phyloP scores from a whole-genome alignment of 169 alveolate species.

The Cryptosporidium canis region DNA sequence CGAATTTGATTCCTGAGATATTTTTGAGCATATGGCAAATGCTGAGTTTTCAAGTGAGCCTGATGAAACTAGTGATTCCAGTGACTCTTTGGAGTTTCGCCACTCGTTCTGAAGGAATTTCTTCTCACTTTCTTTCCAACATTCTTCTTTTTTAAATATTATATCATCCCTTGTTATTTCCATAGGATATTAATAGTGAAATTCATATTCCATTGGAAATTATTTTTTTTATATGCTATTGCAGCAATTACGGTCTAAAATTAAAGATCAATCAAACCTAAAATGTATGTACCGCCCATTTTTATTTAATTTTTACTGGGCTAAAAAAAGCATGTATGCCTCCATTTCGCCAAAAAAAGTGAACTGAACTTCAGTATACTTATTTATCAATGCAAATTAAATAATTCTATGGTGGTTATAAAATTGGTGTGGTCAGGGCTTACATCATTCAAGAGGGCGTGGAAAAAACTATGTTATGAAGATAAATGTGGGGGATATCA shows the following conservation, averaged over 20 bases:
- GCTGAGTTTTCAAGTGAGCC: slow-evolving; percentile 3
- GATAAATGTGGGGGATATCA: background rate
- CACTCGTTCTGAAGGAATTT: slow-evolving; percentile 16
- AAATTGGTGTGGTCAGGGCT: background rate
- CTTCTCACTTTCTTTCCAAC: slow-evolving; percentile 69
- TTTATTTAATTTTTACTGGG: background rate
- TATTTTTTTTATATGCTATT: background rate
- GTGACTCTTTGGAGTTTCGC: slow-evolving; percentile 38
- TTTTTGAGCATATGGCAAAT: background rate
- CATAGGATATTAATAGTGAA: background rate
- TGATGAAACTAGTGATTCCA: slow-evolving; percentile 39
- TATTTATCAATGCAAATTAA: background rate
- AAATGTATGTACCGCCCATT: background rate
- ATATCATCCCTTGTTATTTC: background rate
- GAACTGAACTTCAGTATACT: background rate
- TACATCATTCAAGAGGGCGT: background rate
- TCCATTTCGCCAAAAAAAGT: background rate
- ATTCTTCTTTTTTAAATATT: slow-evolving; percentile 45
- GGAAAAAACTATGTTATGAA: background rate
- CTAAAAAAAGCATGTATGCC: background rate
- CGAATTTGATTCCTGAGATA: background rate
- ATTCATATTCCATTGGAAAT: background rate
- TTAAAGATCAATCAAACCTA: background rate
- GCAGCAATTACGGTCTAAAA: background rate
- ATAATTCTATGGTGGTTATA: background rate